A percentile compares a stretch with the other conserved stretches of the same genome.
Evolutionary conservation across 805 yeast species (phyloP).

Genomic region (Isabelozyma gotoi): DNA sequence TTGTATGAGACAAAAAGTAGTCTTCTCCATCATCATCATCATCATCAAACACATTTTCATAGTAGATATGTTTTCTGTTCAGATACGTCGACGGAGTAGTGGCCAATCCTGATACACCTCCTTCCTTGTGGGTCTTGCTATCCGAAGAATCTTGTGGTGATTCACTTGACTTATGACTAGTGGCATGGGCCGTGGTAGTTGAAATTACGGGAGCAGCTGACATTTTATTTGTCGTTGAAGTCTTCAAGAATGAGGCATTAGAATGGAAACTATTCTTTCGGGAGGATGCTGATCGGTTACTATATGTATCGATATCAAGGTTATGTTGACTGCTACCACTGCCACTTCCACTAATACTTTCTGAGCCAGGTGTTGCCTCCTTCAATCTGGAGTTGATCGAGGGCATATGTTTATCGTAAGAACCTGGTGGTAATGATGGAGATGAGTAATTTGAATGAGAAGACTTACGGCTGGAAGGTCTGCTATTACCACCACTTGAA

Average conservation of each 20-base stretch:
- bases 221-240: constrained; percentile 13
- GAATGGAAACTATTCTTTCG: constrained; percentile 1
- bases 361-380: constrained; percentile 13
- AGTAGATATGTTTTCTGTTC: constrained; percentile 22
- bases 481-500: constrained; percentile 9
- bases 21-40: constrained; percentile 48
- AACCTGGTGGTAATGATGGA: constrained; percentile 16
- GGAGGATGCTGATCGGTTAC: not conserved
- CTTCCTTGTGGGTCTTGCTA: not conserved
- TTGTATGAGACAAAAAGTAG: constrained; percentile 8
- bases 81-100: constrained; percentile 34
- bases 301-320: not conserved
- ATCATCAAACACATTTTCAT: constrained; percentile 44
- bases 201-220: constrained; percentile 22
- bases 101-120: constrained; percentile 28
- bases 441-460: constrained; percentile 29
- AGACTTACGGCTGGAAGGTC: constrained; percentile 26
- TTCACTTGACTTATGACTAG: constrained; percentile 9
- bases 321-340: constrained; percentile 1
- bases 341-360: constrained; percentile 3
- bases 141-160: not conserved
- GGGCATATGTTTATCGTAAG: constrained; percentile 30
- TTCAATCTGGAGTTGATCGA: constrained; percentile 33
- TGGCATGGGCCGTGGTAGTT: constrained; percentile 22
- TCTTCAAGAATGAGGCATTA: constrained; percentile 13